These are phyloP conservation scores for Gymnopilus dilepis DNA, from an alignment of 768 basidiomycete genomes.

Conservation along the genomic window DNA sequence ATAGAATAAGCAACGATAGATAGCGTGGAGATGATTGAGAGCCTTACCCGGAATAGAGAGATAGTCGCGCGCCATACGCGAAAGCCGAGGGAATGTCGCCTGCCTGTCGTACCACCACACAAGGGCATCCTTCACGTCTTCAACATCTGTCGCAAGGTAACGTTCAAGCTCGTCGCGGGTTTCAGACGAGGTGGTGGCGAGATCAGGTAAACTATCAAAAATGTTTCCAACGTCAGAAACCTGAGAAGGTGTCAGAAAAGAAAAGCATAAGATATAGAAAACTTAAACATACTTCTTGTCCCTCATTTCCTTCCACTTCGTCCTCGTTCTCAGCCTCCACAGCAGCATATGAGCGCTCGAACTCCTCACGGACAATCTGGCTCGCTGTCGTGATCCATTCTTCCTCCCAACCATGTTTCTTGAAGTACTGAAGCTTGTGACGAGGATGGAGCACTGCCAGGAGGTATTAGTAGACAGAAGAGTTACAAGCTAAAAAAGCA, in stretches of 20 bases:
- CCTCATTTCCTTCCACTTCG: too few relatives aligned
- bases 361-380: constrained; percentile 17
- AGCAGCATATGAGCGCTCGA: constrained; percentile 12
- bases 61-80: constrained; percentile 27
- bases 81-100: constrained; percentile 31
- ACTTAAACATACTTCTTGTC: neutral
- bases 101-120: constrained; percentile 35
- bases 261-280: neutral
- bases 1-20: too few relatives aligned
- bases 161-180: constrained; percentile 30
- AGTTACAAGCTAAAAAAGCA: neutral
- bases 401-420: constrained; percentile 24
- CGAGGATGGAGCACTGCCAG: constrained; percentile 34
- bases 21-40: too few relatives aligned
- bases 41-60: neutral
- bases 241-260: neutral
- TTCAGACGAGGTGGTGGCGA: constrained; percentile 22
- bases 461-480: neutral
- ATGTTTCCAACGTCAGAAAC: constrained; percentile 26
- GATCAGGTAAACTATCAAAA: constrained; percentile 35
- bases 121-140: constrained; percentile 21
- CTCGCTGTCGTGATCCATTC: constrained; percentile 31
- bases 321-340: neutral
- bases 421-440: constrained; percentile 35
- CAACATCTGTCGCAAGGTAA: constrained; percentile 35